These are phyloP conservation scores for Agroathelia rolfsii DNA, from an alignment of 1,284 basidiomycete species.

Conservation along the genomic window DNA sequence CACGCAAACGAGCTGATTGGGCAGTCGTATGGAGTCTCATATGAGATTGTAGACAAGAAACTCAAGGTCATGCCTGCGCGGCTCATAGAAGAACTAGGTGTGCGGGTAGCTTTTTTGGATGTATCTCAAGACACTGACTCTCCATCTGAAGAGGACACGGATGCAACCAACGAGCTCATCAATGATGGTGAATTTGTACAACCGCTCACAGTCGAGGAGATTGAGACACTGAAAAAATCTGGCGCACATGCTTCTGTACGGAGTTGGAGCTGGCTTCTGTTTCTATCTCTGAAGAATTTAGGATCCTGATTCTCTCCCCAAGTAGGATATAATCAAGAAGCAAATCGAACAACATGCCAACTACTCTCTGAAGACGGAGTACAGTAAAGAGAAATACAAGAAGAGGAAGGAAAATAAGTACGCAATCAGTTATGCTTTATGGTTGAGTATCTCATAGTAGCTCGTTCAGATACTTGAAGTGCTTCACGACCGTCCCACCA, in stretches of 20 bases:
- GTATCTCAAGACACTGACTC: constrained; percentile 9
- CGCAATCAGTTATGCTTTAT: constrained; percentile 14
- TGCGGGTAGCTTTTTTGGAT: constrained; percentile 15
- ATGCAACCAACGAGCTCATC: constrained; percentile 84
- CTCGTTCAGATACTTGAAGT: constrained; percentile 68
- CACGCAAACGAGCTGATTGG: constrained; percentile 57
- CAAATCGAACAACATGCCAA: constrained; percentile 89
- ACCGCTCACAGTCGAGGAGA: constrained; percentile 72
- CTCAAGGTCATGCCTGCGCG: constrained; percentile 52
- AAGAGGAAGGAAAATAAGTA: constrained; percentile 94
- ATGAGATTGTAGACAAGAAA: constrained; percentile 65
- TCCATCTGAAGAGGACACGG: constrained; percentile 74
- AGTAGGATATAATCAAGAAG: constrained; percentile 83
- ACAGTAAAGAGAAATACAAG: constrained; percentile 94
- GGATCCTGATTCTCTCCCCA: too few species aligned
- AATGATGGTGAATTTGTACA: constrained; percentile 74
- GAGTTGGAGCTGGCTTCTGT: constrained; percentile 5
- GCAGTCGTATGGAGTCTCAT: constrained; percentile 67
- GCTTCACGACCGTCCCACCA: constrained; percentile 83
- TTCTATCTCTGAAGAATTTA: too few species aligned
- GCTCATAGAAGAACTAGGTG: constrained; percentile 67
- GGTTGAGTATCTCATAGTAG: constrained; percentile 6
- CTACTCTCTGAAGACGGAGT: constrained; percentile 89
- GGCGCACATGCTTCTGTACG: constrained; percentile 67
- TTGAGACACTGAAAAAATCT: constrained; percentile 68